Conservation (phyloP, 108 stramenopile genomes). For the Conticribra guillardii region DNA sequence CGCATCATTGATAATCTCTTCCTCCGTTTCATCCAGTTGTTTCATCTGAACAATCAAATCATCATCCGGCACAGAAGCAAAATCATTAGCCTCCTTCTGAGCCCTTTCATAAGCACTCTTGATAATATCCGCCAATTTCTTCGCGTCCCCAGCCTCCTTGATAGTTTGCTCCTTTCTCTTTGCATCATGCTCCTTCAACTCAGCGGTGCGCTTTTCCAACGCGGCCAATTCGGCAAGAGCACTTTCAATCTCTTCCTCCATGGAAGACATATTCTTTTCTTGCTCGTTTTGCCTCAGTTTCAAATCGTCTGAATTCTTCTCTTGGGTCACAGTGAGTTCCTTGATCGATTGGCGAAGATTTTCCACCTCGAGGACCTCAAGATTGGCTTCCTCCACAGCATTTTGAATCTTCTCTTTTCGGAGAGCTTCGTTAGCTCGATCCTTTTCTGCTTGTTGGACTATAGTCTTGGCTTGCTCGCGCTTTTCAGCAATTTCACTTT, state of each 20-base stretch:
- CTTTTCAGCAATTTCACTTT: constrained; percentile 22
- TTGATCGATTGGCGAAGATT: constrained; percentile 33
- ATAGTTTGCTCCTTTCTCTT: constrained; percentile 10
- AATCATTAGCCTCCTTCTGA: constrained; percentile 33
- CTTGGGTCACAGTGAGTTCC: constrained; percentile 41
- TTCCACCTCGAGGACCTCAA: constrained; percentile 37
- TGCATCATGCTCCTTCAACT: constrained; percentile 10
- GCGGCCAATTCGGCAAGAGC: constrained; percentile 19
- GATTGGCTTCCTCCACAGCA: constrained; percentile 31
- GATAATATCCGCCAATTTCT: constrained; percentile 25
- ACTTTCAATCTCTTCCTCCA: constrained; percentile 34
- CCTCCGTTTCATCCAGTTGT: constrained; percentile 36
- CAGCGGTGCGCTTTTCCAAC: constrained; percentile 16
- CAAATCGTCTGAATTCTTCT: constrained; percentile 29
- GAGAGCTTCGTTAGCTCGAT: constrained; percentile 19
- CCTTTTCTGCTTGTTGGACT: constrained; percentile 15
- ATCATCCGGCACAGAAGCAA: constrained; percentile 40
- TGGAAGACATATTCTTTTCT: constrained; percentile 21
- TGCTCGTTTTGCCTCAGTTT: constrained; percentile 18
- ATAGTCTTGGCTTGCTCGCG: constrained; percentile 18
- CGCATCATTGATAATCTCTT: constrained; percentile 35
- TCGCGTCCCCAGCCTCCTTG: constrained; percentile 36
- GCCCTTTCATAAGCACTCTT: constrained; percentile 36
- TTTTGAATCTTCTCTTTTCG: constrained; percentile 19
- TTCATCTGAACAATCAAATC: constrained; percentile 45